These are phyloP conservation scores for Metarhizium humberi DNA, from an alignment of 2,329 filamentous ascomycete species.

Conservation along the genomic window DNA sequence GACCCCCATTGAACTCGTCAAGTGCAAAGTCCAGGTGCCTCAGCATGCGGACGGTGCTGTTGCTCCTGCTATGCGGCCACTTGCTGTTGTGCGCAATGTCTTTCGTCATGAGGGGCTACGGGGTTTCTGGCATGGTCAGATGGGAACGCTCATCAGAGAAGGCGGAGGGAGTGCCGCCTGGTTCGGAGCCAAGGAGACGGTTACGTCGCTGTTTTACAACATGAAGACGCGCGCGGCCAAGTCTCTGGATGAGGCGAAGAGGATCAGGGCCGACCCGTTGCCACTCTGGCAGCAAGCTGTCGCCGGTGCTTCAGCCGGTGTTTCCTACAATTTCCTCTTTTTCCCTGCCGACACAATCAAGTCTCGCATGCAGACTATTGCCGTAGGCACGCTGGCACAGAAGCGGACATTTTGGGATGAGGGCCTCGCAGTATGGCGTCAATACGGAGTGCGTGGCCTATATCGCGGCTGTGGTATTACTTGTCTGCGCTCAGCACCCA, in stretches of 20 bases:
- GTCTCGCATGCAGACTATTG: conserved; percentile 88
- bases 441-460: conserved; percentile 73
- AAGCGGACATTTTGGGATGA: conserved; percentile 65
- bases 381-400: conserved; percentile 46
- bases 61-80: conserved; percentile 47
- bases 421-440: conserved; percentile 64
- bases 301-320: conserved; percentile 79
- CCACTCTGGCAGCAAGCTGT: conserved; percentile 81
- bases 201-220: conserved; percentile 59
- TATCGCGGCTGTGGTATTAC: conserved; percentile 96
- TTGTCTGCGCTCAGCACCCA: conserved; percentile 76
- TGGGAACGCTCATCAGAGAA: conserved; percentile 88
- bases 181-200: conserved; percentile 87
- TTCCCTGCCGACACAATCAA: conserved; percentile 98
- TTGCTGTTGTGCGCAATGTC: conserved; percentile 66
- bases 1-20: conserved; percentile 93
- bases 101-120: conserved; percentile 72
- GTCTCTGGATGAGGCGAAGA: conserved; percentile 29
- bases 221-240: conserved; percentile 35
- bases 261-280: conserved; percentile 42
- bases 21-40: conserved; percentile 94
- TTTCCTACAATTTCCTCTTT: conserved; percentile 94
- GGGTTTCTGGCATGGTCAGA: conserved; percentile 92
- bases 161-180: conserved; percentile 88
- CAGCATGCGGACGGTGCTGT: conserved; percentile 29